Conservation (phyloP, 495 filamentous ascomycete genomes). For the Pyrenula massariospora region DNA sequence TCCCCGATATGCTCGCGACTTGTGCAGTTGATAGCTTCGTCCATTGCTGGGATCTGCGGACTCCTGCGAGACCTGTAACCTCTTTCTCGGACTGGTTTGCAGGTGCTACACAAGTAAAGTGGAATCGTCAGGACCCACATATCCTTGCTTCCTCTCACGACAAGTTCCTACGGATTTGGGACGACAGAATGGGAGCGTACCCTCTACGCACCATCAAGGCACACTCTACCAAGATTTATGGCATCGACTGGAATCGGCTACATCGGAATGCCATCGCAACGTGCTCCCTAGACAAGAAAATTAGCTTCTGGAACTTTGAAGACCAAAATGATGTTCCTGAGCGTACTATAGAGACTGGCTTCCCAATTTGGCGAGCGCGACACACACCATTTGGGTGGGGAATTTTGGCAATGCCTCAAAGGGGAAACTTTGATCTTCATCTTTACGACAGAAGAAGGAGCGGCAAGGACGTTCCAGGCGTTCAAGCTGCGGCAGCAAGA, state of each 20-base stretch:
- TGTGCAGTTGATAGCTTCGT: constrained; percentile 91
- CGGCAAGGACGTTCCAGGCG: constrained; percentile 32
- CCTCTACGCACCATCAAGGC: constrained; percentile 76
- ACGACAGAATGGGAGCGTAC: constrained; percentile 66
- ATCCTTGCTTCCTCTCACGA: constrained; percentile 88
- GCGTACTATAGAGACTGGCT: constrained; percentile 64
- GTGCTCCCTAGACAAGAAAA: constrained; percentile 82
- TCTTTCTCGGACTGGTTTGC: constrained; percentile 92
- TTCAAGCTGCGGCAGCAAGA: constrained; percentile 47
- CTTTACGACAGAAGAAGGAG: constrained; percentile 62
- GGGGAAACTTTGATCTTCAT: constrained; percentile 72
- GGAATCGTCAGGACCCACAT: constrained; percentile 75
- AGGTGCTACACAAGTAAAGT: constrained; percentile 92
- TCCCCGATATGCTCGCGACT: constrained; percentile 79
- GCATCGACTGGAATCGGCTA: constrained; percentile 85
- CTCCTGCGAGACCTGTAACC: constrained; percentile 59
- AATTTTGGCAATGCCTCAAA: constrained; percentile 82
- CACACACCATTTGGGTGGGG: constrained; percentile 88
- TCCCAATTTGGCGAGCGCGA: constrained; percentile 86
- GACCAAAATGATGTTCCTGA: constrained; percentile 52
- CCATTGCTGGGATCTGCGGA: constrained; percentile 83
- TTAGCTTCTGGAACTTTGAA: constrained; percentile 88
- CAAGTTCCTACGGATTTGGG: constrained; percentile 79
- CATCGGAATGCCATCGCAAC: constrained; percentile 61
- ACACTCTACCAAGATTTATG: constrained; percentile 93